A percentile compares a stretch with the other conserved stretches of the same genome.
These are phyloP conservation scores for Rhizodiscina lignyota DNA, from an alignment of 495 filamentous ascomycete species.

Conservation along the genomic window DNA sequence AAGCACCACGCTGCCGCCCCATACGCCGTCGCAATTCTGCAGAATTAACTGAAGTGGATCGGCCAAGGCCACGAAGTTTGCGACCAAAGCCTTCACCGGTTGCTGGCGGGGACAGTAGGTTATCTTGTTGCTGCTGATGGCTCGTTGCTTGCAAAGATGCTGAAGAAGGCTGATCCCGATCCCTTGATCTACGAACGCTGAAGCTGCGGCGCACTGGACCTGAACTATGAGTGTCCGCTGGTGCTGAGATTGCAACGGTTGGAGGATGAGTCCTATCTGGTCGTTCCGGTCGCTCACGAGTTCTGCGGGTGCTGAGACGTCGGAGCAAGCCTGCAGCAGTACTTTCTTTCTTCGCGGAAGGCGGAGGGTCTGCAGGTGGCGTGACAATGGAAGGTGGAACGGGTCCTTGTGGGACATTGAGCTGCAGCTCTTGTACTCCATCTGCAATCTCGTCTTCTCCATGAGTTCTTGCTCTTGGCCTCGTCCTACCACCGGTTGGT, in stretches of 20 bases:
- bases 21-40: conserved; percentile 55
- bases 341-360: conserved; percentile 61
- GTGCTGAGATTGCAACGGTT: no score
- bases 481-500: conserved; percentile 56
- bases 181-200: conserved; percentile 56
- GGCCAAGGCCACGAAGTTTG: conserved; percentile 49
- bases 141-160: conserved; percentile 40
- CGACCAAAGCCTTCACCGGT: conserved; percentile 37
- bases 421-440: conserved; percentile 53
- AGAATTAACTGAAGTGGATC: conserved; percentile 76
- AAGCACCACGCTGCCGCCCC: conserved; percentile 32
- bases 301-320: conserved; percentile 74
- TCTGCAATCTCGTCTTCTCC: conserved; percentile 86
- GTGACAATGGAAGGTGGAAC: conserved; percentile 37
- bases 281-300: conserved; percentile 37
- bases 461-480: conserved; percentile 80
- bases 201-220: no score
- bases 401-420: conserved; percentile 34
- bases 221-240: conserved; percentile 38
- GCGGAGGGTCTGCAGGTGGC: conserved; percentile 39
- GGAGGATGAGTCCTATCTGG: conserved; percentile 28
- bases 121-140: conserved; percentile 54
- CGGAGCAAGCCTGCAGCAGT: conserved; percentile 74
- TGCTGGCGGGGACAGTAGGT: conserved; percentile 53
- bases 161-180: conserved; percentile 36